phyloP scores from a whole-genome alignment of 1,284 basidiomycete species.

The Cystobasidiaceae sp. region DNA sequence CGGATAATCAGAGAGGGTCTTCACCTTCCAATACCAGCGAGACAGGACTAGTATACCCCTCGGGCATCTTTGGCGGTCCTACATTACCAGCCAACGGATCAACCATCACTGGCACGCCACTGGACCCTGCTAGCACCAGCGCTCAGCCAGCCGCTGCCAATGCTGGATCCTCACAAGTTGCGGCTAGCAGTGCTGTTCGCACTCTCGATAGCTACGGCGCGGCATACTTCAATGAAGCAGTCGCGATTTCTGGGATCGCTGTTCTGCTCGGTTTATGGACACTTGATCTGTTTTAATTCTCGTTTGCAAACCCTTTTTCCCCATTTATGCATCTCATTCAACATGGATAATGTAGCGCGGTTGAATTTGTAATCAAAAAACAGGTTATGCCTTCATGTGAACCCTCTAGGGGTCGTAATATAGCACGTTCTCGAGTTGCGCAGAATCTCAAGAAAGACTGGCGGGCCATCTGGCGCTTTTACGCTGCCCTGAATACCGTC shows the following conservation, averaged over 20 bases:
- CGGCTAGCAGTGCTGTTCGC: background rate
- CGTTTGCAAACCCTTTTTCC: no score
- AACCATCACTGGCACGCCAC: constrained; percentile 9
- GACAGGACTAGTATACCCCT: background rate
- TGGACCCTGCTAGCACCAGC: background rate
- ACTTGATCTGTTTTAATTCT: constrained; percentile 3
- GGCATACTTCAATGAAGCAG: no score
- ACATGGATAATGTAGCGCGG: no score
- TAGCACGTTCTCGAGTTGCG: no score
- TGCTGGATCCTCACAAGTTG: background rate
- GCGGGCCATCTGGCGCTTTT: no score
- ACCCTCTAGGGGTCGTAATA: no score
- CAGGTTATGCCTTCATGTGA: no score
- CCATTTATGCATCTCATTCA: no score
- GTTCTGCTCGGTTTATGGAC: constrained; percentile 1
- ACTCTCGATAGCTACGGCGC: no score
- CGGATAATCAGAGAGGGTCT: background rate
- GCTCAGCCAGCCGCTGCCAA: background rate
- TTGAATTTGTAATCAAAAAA: no score
- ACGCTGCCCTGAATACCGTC: no score
- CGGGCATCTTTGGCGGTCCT: constrained; percentile 19
- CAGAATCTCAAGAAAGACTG: no score
- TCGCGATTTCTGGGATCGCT: background rate
- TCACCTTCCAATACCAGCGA: background rate
- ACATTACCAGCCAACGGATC: constrained; percentile 12